Percentiles rank a stretch among this genome's conserved stretches.
These are phyloP conservation scores for Sporothrix protearum DNA, from an alignment of 2,329 filamentous ascomycete genomes.

Conservation along the genomic window DNA sequence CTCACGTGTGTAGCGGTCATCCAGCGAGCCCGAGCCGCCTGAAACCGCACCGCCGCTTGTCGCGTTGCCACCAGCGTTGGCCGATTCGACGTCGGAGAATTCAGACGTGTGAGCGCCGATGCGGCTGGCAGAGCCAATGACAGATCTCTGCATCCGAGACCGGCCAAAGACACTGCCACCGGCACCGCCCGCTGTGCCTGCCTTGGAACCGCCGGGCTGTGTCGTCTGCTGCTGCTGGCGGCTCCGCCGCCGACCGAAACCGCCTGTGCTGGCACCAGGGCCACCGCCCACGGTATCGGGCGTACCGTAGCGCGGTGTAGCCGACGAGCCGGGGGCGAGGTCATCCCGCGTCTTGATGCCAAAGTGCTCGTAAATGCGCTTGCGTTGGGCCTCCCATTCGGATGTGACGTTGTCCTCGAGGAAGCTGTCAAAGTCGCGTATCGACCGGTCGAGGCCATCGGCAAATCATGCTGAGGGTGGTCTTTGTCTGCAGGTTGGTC, in stretches of 20 bases:
- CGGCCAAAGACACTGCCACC: constrained; percentile 56
- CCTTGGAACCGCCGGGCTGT: constrained; percentile 29
- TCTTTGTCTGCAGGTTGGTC: constrained; percentile 81
- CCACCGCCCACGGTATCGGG: constrained; percentile 28
- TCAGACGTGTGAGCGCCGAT: constrained; percentile 61
- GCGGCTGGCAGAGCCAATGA: constrained; percentile 75
- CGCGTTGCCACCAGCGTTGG: constrained; percentile 32
- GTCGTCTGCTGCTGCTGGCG: constrained; percentile 36
- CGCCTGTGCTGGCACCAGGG: constrained; percentile 46
- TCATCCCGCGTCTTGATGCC: constrained; percentile 68
- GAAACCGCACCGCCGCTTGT: constrained; percentile 34
- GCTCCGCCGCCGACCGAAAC: constrained; percentile 53
- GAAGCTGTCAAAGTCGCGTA: constrained; percentile 88
- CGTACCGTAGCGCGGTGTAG: constrained; percentile 23
- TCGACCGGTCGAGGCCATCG: constrained; percentile 83
- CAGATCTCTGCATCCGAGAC: constrained; percentile 73
- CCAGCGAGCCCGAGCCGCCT: constrained; percentile 52
- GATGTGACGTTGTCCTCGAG: constrained; percentile 91
- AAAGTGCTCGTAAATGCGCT: constrained; percentile 93
- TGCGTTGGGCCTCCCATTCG: constrained; percentile 93
- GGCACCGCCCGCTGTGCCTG: constrained; percentile 35
- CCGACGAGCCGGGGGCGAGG: constrained; percentile 28
- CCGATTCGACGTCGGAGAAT: constrained; percentile 66
- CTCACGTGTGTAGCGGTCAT: constrained; percentile 74
- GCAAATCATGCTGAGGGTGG: constrained; percentile 83